These are phyloP conservation scores for Angophora floribunda DNA, from an alignment of 345 rosid species.

Conservation along the genomic window DNA sequence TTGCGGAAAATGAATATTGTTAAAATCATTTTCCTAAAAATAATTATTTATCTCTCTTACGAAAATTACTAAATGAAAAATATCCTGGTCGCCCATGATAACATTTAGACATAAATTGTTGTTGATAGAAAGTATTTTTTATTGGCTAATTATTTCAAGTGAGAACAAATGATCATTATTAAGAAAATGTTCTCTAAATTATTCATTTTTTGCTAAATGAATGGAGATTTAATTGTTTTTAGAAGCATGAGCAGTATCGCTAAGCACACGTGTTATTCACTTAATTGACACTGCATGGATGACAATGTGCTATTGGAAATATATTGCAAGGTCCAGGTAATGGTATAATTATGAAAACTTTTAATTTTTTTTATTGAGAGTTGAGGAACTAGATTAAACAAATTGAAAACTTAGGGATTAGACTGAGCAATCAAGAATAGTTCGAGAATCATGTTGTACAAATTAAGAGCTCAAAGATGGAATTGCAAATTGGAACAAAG, in stretches of 20 bases:
- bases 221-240: not conserved
- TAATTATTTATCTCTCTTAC: too few species aligned
- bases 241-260: not conserved
- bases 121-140: not conserved
- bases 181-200: too few species aligned
- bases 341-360: too few species aligned
- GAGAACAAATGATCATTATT: too few species aligned
- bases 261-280: not conserved
- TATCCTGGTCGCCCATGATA: too few species aligned
- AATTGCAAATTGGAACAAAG: not conserved
- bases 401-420: not conserved
- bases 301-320: not conserved
- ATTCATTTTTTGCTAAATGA: rapidly evolving
- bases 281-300: not conserved
- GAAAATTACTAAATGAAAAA: too few species aligned
- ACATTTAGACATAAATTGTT: too few species aligned
- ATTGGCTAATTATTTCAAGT: not conserved
- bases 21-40: too few species aligned
- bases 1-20: too few species aligned
- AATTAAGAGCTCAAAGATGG: not conserved
- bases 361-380: not conserved
- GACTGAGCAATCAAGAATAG: not conserved
- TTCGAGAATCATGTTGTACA: too few species aligned
- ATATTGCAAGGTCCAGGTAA: not conserved
- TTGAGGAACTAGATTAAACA: not conserved